These are phyloP conservation scores for Penicillium palitans DNA, from an alignment of 2,329 filamentous ascomycete species.

Conservation along the genomic window DNA sequence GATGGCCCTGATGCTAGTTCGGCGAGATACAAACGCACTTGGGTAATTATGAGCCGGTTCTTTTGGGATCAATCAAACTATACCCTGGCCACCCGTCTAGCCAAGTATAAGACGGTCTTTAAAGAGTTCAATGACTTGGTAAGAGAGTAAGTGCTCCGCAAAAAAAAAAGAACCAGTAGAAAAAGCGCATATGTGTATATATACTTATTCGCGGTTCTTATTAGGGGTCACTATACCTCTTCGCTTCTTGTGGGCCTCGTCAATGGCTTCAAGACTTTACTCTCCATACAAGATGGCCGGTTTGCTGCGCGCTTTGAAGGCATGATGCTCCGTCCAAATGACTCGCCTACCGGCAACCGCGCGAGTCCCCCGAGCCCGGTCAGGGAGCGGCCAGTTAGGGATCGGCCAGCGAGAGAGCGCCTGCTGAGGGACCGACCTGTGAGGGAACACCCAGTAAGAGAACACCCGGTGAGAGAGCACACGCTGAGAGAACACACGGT, in stretches of 20 bases:
- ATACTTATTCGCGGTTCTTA: slow-evolving; percentile 13
- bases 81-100: slow-evolving; percentile 49
- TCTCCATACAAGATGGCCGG: slow-evolving; percentile 33
- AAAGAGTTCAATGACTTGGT: slow-evolving; percentile 47
- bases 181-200: slow-evolving; percentile 7
- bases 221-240: slow-evolving; percentile 31
- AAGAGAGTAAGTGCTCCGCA: slow-evolving; percentile 44
- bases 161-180: background rate
- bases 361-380: slow-evolving; percentile 31
- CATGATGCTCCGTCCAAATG: slow-evolving; percentile 27
- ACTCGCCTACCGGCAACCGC: slow-evolving; percentile 29
- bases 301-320: slow-evolving; percentile 29
- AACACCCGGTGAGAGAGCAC: background rate
- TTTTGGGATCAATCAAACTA: slow-evolving; percentile 51
- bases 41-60: slow-evolving; percentile 51
- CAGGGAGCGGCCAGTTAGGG: background rate
- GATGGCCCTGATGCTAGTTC: slow-evolving; percentile 30
- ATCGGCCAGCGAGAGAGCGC: background rate
- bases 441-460: background rate
- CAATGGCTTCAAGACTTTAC: slow-evolving; percentile 27
- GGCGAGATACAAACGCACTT: slow-evolving; percentile 50
- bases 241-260: slow-evolving; percentile 30
- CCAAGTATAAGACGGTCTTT: slow-evolving; percentile 53
- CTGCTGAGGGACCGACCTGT: slow-evolving; percentile 14
- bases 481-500: slow-evolving; percentile 18